These are phyloP conservation scores for Magnaporthiopsis incrustans DNA, from an alignment of 2,329 filamentous ascomycete species.

Conservation along the genomic window DNA sequence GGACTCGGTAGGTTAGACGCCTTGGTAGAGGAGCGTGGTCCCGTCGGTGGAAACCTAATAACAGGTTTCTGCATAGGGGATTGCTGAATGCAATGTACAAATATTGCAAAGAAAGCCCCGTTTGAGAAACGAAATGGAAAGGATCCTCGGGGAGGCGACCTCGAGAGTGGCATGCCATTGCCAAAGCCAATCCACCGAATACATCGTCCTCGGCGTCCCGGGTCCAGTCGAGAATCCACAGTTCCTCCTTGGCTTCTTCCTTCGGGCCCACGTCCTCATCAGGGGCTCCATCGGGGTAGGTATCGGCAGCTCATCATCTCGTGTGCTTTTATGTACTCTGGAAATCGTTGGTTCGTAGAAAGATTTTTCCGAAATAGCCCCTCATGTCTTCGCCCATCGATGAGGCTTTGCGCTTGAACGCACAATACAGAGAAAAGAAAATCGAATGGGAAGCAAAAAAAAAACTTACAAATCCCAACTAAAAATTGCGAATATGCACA, in stretches of 20 bases:
- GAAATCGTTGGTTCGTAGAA: background rate
- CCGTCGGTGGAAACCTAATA: background rate
- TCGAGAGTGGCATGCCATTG: background rate
- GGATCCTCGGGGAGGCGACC: no score
- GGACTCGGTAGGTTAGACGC: no score
- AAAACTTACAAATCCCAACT: background rate
- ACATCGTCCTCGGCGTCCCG: background rate
- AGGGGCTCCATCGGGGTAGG: background rate
- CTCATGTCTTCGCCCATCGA: background rate
- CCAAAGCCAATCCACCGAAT: background rate
- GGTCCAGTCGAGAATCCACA: background rate
- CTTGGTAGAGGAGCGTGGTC: no score
- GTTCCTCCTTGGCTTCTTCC: background rate
- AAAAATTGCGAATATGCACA: background rate
- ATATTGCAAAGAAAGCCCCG: background rate
- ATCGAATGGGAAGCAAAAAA: background rate
- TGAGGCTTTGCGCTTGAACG: background rate
- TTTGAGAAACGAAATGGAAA: background rate
- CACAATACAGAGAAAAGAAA: background rate
- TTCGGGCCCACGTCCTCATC: background rate
- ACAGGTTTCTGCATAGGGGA: background rate
- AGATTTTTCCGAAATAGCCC: background rate
- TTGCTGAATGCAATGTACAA: background rate
- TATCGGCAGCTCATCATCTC: background rate
- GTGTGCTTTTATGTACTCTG: background rate